Conservation (phyloP, 2,329 filamentous ascomycete genomes). For the Fusarium staphyleae region DNA sequence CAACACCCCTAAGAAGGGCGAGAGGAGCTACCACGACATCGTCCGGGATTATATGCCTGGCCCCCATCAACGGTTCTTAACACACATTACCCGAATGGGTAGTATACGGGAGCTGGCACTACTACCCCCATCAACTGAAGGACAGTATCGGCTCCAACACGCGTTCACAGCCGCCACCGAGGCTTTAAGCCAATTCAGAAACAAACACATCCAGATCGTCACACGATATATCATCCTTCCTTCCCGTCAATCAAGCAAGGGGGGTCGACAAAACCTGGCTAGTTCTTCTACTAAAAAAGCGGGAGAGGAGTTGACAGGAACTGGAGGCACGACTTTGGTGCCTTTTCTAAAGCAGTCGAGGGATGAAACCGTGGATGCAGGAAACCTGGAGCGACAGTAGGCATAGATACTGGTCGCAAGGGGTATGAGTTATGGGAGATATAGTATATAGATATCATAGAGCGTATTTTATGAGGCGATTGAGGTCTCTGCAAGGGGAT, state of each 20-base stretch:
- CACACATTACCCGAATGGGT: slow-evolving; percentile 70
- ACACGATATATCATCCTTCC: slow-evolving; percentile 89
- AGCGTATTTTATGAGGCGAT: too few species aligned
- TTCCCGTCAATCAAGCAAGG: slow-evolving; percentile 54
- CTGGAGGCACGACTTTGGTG: slow-evolving; percentile 85
- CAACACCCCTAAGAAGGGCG: slow-evolving; percentile 30
- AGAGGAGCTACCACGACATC: slow-evolving; percentile 61
- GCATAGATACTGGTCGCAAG: not conserved
- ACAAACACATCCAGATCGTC: slow-evolving; percentile 90
- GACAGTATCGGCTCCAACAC: slow-evolving; percentile 51
- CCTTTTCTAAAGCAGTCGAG: slow-evolving; percentile 89
- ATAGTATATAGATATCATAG: not conserved
- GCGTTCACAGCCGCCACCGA: slow-evolving; percentile 76
- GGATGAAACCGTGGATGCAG: slow-evolving; percentile 73
- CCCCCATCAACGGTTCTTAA: slow-evolving; percentile 79
- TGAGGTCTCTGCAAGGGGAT: too few species aligned
- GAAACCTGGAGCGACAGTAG: slow-evolving; percentile 38
- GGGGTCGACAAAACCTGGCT: slow-evolving; percentile 51
- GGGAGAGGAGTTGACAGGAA: slow-evolving; percentile 71
- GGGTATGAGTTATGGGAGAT: too few species aligned
- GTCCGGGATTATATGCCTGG: slow-evolving; percentile 93
- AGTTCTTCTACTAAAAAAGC: slow-evolving; percentile 51
- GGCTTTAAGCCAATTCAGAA: slow-evolving; percentile 77
- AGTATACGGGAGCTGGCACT: slow-evolving; percentile 77
- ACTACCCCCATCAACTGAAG: slow-evolving; percentile 59